Evolutionary conservation across 2,329 filamentous ascomycete genomes (phyloP).

Genomic region (Endothia cerciana): DNA sequence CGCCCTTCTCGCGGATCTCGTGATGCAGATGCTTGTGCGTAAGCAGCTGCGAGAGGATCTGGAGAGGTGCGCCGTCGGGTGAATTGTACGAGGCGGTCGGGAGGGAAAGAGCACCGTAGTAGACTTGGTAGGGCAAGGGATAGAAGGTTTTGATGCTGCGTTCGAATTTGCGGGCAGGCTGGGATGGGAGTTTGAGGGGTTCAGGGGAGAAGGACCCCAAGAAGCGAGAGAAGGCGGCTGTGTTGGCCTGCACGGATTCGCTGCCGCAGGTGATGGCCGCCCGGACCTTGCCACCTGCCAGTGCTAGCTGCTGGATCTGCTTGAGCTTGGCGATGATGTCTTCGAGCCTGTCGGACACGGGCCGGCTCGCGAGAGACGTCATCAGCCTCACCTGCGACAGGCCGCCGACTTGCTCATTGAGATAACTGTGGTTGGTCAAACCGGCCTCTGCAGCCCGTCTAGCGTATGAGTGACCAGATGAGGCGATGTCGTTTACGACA

Average conservation of each 20-base stretch:
- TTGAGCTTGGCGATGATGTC: conserved; percentile 85
- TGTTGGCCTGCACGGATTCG: conserved; percentile 72
- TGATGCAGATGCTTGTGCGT: conserved; percentile 97
- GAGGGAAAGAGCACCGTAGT: conserved; percentile 83
- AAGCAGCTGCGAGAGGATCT: conserved; percentile 86
- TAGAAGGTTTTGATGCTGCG: conserved; percentile 80
- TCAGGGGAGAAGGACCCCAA: conserved; percentile 61
- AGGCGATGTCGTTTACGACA: conserved; percentile 88
- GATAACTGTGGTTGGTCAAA: conserved; percentile 70
- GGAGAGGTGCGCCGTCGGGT: conserved; percentile 75
- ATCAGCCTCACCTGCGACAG: conserved; percentile 87
- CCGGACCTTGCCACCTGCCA: conserved; percentile 72
- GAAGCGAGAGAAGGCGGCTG: conserved; percentile 72
- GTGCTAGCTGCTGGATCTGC: conserved; percentile 77
- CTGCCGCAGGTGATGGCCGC: conserved; percentile 83
- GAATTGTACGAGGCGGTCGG: conserved; percentile 84
- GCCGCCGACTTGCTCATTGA: conserved; percentile 86
- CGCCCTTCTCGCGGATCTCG: conserved; percentile 96
- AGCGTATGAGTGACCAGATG: conserved; percentile 86
- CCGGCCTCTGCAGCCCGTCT: conserved; percentile 81
- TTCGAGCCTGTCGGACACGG: conserved; percentile 68
- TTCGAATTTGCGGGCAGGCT: conserved; percentile 40
- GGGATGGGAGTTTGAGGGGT: conserved; percentile 43
- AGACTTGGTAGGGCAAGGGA: conserved; percentile 94
- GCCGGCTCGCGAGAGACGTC: conserved; percentile 74